Evolutionary conservation across 345 rosid species (phyloP).

Genomic region (Pseudoturritis turrita): DNA sequence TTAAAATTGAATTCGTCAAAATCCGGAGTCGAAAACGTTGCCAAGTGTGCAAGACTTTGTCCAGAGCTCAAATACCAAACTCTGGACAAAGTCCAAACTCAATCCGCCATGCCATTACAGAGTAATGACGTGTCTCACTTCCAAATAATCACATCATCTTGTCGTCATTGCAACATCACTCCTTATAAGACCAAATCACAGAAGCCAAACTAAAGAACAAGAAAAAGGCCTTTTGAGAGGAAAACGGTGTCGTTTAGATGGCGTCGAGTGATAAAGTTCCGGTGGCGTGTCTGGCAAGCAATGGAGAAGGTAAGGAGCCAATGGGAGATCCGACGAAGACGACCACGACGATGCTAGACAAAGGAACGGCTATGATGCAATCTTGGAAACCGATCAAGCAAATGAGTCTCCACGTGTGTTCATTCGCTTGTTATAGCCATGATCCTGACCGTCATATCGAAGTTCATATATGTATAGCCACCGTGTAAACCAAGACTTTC

Average conservation of each 20-base stretch:
- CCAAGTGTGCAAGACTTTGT: constrained; percentile 25
- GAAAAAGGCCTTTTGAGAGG: neutral
- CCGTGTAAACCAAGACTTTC: constrained; percentile 74
- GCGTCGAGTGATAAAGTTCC: constrained; percentile 29
- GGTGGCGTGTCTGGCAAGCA: constrained; percentile 26
- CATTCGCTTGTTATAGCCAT: constrained; percentile 69
- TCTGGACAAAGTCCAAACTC: neutral
- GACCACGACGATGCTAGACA: constrained; percentile 43
- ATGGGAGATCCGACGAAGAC: constrained; percentile 49
- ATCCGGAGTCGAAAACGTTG: neutral
- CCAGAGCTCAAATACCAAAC: neutral
- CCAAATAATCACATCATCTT: neutral
- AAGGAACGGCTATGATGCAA: constrained; percentile 65
- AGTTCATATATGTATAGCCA: constrained; percentile 60
- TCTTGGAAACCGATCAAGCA: constrained; percentile 63
- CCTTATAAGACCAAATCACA: neutral
- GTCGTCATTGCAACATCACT: neutral
- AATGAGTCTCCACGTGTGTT: constrained; percentile 62
- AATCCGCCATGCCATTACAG: neutral
- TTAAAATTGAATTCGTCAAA: neutral
- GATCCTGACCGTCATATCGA: constrained; percentile 74
- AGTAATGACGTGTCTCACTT: neutral
- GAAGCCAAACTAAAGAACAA: neutral
- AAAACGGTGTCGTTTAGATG: neutral
- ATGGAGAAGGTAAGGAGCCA: constrained; percentile 22